Base-by-base conservation (phyloP, 352 stramenopile genomes). In the Pythium scleroteichum region DNA sequence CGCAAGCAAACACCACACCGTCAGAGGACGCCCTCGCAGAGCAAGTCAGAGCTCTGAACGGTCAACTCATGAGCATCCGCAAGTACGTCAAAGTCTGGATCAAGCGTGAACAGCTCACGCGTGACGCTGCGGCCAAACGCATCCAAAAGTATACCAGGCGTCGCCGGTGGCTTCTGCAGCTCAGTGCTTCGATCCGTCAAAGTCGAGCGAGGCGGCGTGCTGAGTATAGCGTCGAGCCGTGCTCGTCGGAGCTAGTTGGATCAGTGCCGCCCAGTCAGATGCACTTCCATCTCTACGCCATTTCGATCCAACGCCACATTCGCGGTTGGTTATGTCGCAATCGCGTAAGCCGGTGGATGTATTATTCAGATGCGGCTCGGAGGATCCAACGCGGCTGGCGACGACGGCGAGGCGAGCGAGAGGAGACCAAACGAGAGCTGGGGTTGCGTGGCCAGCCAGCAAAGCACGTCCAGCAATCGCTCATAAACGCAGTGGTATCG, bases 81-180 rank as follows among this genome's bases (percentile, higher is more conserved):
- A 88, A 88, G 54, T 91, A 89, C 62, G 80, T 88, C 55, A 91
- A 88, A 35, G 81, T 86, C 57, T 90, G 81, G 81, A 72, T 90
- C 52, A 88, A 83, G 42, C 69, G 81, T 12, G 81, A 90, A 56
- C 80, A 90, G 62, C 68, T 84, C 73, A 52, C 73, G 17, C 78
- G 78, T 4, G 64, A 77, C 27, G 66, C 66, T 26, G 76, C 75
- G 12, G 78, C 68, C 0, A 69, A 61, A 3, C 80, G 77, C 4
- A 69, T 90, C n/a, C 78, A 90, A 42, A 52, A 57, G 20, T 84
- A 56, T 54, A 19, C 66, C 14, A 66, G 69, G n/a, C 57, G 49
- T 1, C 38, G 52, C 3, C 71, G 42, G n/a, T 38, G 46, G 20
- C 64, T 20, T 10, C 40, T 23, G 9, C n/a, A 35, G 0, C 24